These are phyloP conservation scores for Elymus sibiricus DNA, from an alignment of 176 grass and related monocot species.

Conservation along the genomic window DNA sequence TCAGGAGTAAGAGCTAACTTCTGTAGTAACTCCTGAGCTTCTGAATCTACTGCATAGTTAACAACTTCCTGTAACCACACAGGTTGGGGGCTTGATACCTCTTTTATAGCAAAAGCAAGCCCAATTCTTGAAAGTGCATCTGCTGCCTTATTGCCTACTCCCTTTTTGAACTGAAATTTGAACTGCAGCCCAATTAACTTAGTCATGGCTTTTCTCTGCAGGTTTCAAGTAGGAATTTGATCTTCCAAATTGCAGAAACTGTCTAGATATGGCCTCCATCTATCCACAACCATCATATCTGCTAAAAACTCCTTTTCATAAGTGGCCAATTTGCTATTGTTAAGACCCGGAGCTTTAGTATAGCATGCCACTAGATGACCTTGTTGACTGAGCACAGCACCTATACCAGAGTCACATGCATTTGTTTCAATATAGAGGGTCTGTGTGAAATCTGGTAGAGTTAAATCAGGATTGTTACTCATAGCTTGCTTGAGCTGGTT, in stretches of 20 bases:
- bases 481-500: neutral
- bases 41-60: neutral
- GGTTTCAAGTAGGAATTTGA: neutral
- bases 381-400: neutral
- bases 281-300: neutral
- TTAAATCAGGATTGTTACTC: neutral
- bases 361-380: neutral
- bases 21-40: neutral
- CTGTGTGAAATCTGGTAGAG: neutral
- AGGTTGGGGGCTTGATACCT: neutral
- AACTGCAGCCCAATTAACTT: neutral
- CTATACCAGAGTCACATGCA: neutral
- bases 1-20: neutral
- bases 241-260: neutral
- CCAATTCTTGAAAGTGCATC: neutral
- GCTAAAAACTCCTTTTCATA: neutral
- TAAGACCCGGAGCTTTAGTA: neutral
- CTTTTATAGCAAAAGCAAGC: neutral
- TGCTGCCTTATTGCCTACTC: neutral
- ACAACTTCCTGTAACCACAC: neutral
- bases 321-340: neutral
- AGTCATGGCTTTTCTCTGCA: neutral
- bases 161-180: neutral
- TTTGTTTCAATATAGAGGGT: neutral
- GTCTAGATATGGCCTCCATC: neutral